phyloP scores from a whole-genome alignment of 2,329 filamentous ascomycete genomes.

The Pezicula rhizophila region DNA sequence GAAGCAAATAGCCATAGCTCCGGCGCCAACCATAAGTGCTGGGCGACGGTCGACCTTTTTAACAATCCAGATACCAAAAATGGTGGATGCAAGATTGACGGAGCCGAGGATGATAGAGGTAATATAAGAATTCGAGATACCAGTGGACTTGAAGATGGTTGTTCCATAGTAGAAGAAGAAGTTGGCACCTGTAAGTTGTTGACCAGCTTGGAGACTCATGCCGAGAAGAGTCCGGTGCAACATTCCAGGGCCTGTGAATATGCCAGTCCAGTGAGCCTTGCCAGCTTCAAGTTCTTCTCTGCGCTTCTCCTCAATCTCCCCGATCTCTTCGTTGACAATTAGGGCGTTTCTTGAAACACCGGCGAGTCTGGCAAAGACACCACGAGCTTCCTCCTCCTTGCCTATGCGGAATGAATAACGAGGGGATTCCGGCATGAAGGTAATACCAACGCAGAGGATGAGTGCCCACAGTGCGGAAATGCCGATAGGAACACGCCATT shows the following conservation, averaged over 20 bases:
- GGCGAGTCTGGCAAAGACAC: slow-evolving; percentile 39
- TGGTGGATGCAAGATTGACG: slow-evolving; percentile 63
- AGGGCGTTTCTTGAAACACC: slow-evolving; percentile 33
- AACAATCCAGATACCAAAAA: slow-evolving; percentile 59
- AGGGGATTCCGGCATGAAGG: slow-evolving; percentile 49
- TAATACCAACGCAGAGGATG: slow-evolving; percentile 42
- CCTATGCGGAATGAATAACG: slow-evolving; percentile 44
- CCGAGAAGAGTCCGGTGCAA: slow-evolving; percentile 57
- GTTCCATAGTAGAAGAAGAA: slow-evolving; percentile 64
- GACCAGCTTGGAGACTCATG: slow-evolving; percentile 56
- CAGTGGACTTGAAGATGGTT: slow-evolving; percentile 60
- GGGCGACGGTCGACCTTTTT: slow-evolving; percentile 59
- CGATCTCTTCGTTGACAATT: slow-evolving; percentile 40
- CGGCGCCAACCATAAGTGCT: slow-evolving; percentile 55
- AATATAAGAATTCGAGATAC: slow-evolving; percentile 57
- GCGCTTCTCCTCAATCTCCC: slow-evolving; percentile 46
- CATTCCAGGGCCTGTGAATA: slow-evolving; percentile 64
- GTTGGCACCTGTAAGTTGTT: slow-evolving; percentile 64
- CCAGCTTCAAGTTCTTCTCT: slow-evolving; percentile 37
- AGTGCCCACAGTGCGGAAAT: slow-evolving; percentile 51
- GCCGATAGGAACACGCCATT: slow-evolving; percentile 59
- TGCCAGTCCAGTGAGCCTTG: slow-evolving; percentile 41
- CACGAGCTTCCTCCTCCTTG: slow-evolving; percentile 40
- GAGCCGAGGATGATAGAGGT: slow-evolving; percentile 63
- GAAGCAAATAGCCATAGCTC: slow-evolving; percentile 57